Percentiles rank a stretch among this genome's conserved stretches.
These are phyloP conservation scores for Suillus decipiens DNA, from an alignment of 768 basidiomycete genomes.

Conservation along the genomic window DNA sequence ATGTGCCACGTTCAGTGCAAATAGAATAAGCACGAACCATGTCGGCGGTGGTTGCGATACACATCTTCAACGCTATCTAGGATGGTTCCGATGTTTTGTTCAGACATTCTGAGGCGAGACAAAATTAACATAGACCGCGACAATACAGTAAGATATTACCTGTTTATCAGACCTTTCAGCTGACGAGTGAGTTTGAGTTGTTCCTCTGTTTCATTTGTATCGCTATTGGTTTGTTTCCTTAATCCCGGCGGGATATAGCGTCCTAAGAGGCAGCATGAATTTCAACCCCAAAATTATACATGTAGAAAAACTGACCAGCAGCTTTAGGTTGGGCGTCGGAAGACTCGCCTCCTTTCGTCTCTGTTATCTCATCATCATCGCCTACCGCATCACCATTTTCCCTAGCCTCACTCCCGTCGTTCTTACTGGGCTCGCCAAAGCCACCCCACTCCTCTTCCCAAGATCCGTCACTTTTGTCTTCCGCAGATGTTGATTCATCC, in stretches of 20 bases:
- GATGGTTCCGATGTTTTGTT: constrained; percentile 82
- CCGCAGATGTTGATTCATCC: neutral
- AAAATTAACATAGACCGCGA: constrained; percentile 8
- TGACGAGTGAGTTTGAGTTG: constrained; percentile 66
- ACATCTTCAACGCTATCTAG: constrained; percentile 72
- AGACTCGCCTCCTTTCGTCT: neutral
- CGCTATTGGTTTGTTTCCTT: constrained; percentile 48
- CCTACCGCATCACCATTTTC: neutral
- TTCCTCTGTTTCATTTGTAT: constrained; percentile 37
- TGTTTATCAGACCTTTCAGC: constrained; percentile 86
- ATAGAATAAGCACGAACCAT: constrained; percentile 52
- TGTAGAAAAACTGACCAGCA: constrained; percentile 1
- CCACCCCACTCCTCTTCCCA: constrained; percentile 40
- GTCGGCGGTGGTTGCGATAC: constrained; percentile 74
- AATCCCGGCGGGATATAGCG: constrained; percentile 86
- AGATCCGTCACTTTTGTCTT: neutral
- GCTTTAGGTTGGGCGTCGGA: neutral
- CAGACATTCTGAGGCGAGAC: constrained; percentile 67
- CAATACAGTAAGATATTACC: constrained; percentile 43
- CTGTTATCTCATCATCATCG: neutral
- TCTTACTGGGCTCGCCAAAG: constrained; percentile 22
- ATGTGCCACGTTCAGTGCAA: constrained; percentile 13
- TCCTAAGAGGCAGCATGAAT: constrained; percentile 24
- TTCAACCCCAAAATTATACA: neutral
- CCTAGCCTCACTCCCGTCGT: constrained; percentile 27